Base-by-base conservation (phyloP, 179 eudicot genomes). In the Gypsophila paniculata region DNA sequence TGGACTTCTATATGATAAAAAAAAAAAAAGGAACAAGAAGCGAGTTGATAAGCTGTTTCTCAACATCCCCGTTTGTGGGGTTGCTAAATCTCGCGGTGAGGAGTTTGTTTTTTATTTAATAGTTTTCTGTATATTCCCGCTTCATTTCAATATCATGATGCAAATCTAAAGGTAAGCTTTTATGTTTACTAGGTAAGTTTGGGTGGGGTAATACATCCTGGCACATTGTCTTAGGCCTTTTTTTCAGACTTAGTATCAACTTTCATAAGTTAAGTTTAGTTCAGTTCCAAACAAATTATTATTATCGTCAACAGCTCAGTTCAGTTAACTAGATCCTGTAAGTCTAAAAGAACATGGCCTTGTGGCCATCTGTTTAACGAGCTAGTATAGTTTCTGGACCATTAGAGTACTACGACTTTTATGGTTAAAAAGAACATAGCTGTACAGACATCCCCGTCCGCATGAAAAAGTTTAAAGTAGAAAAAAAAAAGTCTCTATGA, bases 71-170 rank as follows among this genome's bases (percentile, higher is more conserved):
- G 9, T 75, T 76, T 66, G 39, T 77, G 77, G 96, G 89, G 74
- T 81, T 91, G 81, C 83, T 89, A 44, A 80, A 87, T 82, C 87
- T 90, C 74, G 93, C 96, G 82, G 97, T 91, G 81, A 87, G 97
- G 86, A 71, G 25, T 63, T 74, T 53, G 14, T 60, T 2, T 42
- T 72, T 32, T 6, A 42, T 52, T 6, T 8, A 48, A 48, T 42
- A 42, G 34, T 29, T 29, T 8, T 42, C 11, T 42, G 18, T 58
- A 22, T 8, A 11, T 58, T 58, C 14, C 10, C 21, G 58, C 58
- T 53, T 53, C 52, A 46, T 46, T 53, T 4, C 6, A 51, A 51
- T 51, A 51, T 51, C 17, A 51, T 51, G 54, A 51, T 51, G 2
- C 54, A 5, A 39, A 4, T 51, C 17, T 17, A 51, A 10, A 13